Base-by-base conservation (phyloP, 768 basidiomycete genomes). In the Gloeopeniophorella convolvens region DNA sequence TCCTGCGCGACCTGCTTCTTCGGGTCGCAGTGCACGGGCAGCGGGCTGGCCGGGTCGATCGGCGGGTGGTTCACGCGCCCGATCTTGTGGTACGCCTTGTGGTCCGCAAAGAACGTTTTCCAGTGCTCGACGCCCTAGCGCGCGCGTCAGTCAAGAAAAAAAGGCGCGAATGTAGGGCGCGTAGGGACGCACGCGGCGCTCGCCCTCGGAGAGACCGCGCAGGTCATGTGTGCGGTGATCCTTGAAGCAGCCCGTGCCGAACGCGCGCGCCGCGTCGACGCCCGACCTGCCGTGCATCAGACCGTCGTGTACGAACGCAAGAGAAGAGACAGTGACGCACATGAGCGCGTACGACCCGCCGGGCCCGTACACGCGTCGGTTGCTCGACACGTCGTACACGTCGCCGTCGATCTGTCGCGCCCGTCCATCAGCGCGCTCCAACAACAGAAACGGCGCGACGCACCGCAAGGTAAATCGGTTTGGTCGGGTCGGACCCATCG, bases 331-430 rank as follows among this genome's bases (percentile, higher is more conserved):
- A 44, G 42, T 45, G 42, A 64, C 78, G 55, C 62, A 84, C 85
- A 87, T 74, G 62, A 79, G 71, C 59, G 82, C 74, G 68, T 91
- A 91, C 34, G 87, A 78, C 32, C 92, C 94, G 12, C 93, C 94
- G 32, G 83, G 86, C 44, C 93, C 91, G 65, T 98, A 98, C 9
- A 77, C 73, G 18, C 85, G 74, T 51, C 74, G 72, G 58, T 82
- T 82, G 54, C 76, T 75, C n/a, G 83, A 79, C 45, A 98, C 94
- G 62, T 98, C 94, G 67, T 83, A 98, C 7, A 98, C 90, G 45
- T 88, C 86, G 11, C 89, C 88, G 63, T 92, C 89, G 64, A 98
- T 86, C 89, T 91, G 63, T n/a, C n/a, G n/a, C n/a, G n/a, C n/a
- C n/a, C n/a, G n/a, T n/a, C n/a, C n/a, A n/a, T n/a, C n/a, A n/a